These are phyloP conservation scores for Glutinoglossum americanum DNA, from an alignment of 495 filamentous ascomycete species.

Conservation along the genomic window DNA sequence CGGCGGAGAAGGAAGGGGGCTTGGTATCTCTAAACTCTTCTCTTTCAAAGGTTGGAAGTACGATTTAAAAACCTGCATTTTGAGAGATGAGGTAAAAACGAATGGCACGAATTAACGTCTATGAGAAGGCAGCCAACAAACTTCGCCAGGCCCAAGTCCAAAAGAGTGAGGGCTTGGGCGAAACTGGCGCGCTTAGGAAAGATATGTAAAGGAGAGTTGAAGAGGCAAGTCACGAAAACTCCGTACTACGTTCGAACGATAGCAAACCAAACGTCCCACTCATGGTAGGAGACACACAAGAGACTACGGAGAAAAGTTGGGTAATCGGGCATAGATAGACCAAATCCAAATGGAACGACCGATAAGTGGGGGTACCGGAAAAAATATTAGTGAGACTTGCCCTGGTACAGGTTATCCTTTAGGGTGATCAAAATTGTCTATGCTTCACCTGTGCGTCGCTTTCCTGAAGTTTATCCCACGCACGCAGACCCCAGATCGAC, in stretches of 20 bases:
- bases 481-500: no score
- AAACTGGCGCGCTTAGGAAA: not conserved
- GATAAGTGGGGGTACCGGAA: no score
- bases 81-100: not conserved
- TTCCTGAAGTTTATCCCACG: no score
- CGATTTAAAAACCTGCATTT: constrained; percentile 3
- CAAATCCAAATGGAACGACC: no score
- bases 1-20: not conserved
- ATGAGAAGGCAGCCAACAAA: not conserved
- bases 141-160: not conserved
- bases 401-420: no score
- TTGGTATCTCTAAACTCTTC: not conserved
- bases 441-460: no score
- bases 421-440: no score
- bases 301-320: no score
- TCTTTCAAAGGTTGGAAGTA: constrained; percentile 2
- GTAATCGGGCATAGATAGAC: no score
- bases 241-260: not conserved
- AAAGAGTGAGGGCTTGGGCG: not conserved
- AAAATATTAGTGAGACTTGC: no score
- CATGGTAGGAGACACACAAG: no score
- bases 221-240: not conserved
- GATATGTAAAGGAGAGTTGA: not conserved
- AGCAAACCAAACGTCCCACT: no score
- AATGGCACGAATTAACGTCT: not conserved